phyloP scores from a whole-genome alignment of 257 asterid genomes.

The Jacaranda copaia region DNA sequence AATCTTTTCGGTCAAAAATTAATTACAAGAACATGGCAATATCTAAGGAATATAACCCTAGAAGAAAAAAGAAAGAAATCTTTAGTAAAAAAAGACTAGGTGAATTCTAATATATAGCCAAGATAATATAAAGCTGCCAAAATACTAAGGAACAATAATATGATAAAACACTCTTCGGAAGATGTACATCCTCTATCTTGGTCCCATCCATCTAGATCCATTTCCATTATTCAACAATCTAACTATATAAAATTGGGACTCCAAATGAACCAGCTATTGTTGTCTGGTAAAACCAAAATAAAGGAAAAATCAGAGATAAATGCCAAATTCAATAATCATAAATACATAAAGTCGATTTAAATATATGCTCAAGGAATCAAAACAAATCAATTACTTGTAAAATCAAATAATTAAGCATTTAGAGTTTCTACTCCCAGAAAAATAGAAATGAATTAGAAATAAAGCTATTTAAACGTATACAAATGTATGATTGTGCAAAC shows the following conservation, averaged over 20 bases:
- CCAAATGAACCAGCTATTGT: too few species aligned
- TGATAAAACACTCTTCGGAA: not conserved
- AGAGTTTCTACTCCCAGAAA: not conserved
- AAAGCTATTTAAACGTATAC: not conserved
- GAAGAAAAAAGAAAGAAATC: not conserved
- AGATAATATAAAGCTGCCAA: not conserved
- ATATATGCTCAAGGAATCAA: not conserved
- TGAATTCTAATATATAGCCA: not conserved
- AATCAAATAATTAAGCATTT: not conserved
- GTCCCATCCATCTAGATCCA: not conserved
- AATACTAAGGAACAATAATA: not conserved
- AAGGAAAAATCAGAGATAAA: conserved; percentile 3
- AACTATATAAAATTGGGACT: not conserved
- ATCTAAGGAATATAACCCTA: not conserved
- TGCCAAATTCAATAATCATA: not conserved
- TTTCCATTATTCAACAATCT: conserved; percentile 17
- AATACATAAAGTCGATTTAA: not conserved
- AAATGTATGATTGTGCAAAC: not conserved
- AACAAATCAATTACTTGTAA: conserved; percentile 19
- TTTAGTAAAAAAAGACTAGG: not conserved
- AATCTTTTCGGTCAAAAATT: conserved; percentile 15
- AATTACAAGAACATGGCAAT: conserved; percentile 8
- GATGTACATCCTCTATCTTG: not conserved
- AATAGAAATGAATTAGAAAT: conserved; percentile 1
- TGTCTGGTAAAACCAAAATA: not conserved